phyloP scores from a whole-genome alignment of 2,329 filamentous ascomycete genomes.

The Grosmannia penicillata region DNA sequence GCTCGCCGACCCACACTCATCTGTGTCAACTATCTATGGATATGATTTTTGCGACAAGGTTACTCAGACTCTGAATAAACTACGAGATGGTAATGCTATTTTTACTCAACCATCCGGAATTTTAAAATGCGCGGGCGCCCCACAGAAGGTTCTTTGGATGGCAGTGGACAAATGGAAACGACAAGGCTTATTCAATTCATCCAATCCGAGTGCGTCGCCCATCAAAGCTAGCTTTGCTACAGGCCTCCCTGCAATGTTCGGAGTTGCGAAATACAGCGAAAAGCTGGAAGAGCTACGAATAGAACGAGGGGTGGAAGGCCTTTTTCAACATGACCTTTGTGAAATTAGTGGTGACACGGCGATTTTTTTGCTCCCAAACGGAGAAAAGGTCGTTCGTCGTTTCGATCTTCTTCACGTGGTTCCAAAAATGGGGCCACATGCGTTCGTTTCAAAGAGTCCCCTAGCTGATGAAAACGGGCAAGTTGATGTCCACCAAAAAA shows the following conservation, averaged over 20 bases:
- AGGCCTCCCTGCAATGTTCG: slow-evolving; percentile 41
- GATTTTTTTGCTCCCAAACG: slow-evolving; percentile 29
- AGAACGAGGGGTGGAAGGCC: slow-evolving; percentile 39
- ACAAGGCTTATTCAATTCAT: slow-evolving; percentile 31
- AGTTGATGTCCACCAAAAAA: slow-evolving; percentile 41
- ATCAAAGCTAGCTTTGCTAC: slow-evolving; percentile 42
- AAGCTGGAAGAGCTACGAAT: slow-evolving; percentile 36
- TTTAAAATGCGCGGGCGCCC: slow-evolving; percentile 46
- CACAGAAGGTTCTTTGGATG: slow-evolving; percentile 49
- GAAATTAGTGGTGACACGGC: slow-evolving; percentile 37
- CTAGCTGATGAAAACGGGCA: slow-evolving; percentile 40
- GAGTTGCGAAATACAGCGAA: slow-evolving; percentile 43
- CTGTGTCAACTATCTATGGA: slow-evolving; percentile 42
- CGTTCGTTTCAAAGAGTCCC: slow-evolving; percentile 35
- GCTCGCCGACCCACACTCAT: slow-evolving; percentile 28
- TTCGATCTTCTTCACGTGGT: slow-evolving; percentile 43
- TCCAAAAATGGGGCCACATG: slow-evolving; percentile 44
- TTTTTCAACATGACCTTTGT: slow-evolving; percentile 43
- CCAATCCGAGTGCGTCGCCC: slow-evolving; percentile 19
- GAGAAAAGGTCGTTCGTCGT: slow-evolving; percentile 25
- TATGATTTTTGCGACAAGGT: slow-evolving; percentile 41
- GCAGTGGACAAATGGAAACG: slow-evolving; percentile 44
- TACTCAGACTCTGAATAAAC: slow-evolving; percentile 28
- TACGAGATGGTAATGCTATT: slow-evolving; percentile 35
- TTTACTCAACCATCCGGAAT: slow-evolving; percentile 45